Base-by-base conservation (phyloP, 2,329 filamentous ascomycete genomes). In the Aspergillus nomiae region DNA sequence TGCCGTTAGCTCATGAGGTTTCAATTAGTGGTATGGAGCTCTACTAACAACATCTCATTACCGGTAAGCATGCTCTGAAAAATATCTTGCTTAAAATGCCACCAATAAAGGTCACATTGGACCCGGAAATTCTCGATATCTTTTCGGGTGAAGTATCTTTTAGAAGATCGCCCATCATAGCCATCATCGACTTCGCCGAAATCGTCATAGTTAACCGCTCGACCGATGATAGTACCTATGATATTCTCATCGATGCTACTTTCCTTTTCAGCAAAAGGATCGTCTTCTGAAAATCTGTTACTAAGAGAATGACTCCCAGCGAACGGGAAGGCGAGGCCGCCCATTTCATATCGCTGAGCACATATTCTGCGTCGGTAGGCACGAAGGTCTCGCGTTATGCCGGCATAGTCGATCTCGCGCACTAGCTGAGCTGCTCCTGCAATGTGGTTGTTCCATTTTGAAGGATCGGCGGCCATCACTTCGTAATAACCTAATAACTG, bases 401-500 rank as follows among this genome's bases (percentile, higher is more conserved):
- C 84, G 11, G 85, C 84, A 64, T 93, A 91, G 56, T 95, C 90
- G 48, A 96, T 90, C 73, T 98, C 94, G 58, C 87, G 86, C 30
- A 98, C 84, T 34, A 98, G 84, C 66, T 94, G 90, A 46, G 90
- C 89, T 11, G 92, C 92, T 14, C 95, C 95, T 55, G 92, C 87
- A 43, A 98, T 82, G 78, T 98, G 95, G 65, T 91, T 94, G 72
- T 92, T 95, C 95, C 95, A 99, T 76, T 97, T 97, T 60, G 90
- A 89, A 71, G 98, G 94, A 69, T 99, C 94, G 26, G 93, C 94
- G 41, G 90, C 91, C 89, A 94, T 95, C 21, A 97, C 92, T 76
- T 98, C 95, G 72, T 96, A 98, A 75, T 93, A 98, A 0, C 89
- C 92, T 9, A 99, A 84, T 9, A 98, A 81, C 41, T 97, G 82